phyloP scores from a whole-genome alignment of 306 rosid genomes.

The Prunus armeniaca region DNA sequence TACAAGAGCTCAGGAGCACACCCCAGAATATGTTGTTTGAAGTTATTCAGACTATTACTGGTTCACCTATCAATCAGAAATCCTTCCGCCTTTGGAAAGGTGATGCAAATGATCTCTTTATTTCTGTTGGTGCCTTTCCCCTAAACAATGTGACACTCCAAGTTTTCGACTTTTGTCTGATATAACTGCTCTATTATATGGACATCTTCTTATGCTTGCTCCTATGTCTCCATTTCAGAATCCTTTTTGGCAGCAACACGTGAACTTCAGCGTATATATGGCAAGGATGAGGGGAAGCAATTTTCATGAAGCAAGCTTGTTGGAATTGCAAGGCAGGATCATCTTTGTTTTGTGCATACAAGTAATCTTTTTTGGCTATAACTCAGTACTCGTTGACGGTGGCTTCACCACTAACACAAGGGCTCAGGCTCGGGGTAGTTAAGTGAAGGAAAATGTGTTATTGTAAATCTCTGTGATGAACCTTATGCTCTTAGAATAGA shows the following conservation, averaged over 20 bases:
- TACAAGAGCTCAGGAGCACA: slow-evolving; percentile 81
- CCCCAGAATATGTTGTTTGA: slow-evolving; percentile 69
- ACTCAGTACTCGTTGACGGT: slow-evolving; percentile 25
- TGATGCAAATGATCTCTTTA: slow-evolving; percentile 12
- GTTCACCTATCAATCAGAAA: slow-evolving; percentile 72
- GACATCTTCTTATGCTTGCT: slow-evolving; percentile 17
- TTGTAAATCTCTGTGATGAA: slow-evolving; percentile 21
- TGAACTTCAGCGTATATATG: slow-evolving; percentile 67
- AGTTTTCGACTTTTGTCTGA: slow-evolving; percentile 2
- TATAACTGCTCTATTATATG: slow-evolving; percentile 2
- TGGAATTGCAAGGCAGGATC: slow-evolving; percentile 22
- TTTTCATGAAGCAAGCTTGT: slow-evolving; percentile 29
- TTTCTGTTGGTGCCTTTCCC: not conserved
- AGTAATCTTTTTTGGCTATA: slow-evolving; percentile 28
- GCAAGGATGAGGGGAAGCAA: slow-evolving; percentile 52
- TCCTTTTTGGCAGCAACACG: slow-evolving; percentile 66
- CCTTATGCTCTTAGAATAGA: slow-evolving; percentile 10
- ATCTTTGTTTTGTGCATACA: slow-evolving; percentile 34
- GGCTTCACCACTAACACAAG: slow-evolving; percentile 21
- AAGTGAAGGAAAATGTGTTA: slow-evolving; percentile 20
- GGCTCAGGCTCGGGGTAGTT: slow-evolving; percentile 14
- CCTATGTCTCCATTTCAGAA: slow-evolving; percentile 37
- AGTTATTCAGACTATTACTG: slow-evolving; percentile 70
- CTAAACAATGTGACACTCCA: not conserved
- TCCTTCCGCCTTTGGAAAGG: slow-evolving; percentile 77